A percentile compares a stretch with the other conserved stretches of the same genome.
These are phyloP conservation scores for Vinca minor DNA, from an alignment of 257 asterid species.

Conservation along the genomic window DNA sequence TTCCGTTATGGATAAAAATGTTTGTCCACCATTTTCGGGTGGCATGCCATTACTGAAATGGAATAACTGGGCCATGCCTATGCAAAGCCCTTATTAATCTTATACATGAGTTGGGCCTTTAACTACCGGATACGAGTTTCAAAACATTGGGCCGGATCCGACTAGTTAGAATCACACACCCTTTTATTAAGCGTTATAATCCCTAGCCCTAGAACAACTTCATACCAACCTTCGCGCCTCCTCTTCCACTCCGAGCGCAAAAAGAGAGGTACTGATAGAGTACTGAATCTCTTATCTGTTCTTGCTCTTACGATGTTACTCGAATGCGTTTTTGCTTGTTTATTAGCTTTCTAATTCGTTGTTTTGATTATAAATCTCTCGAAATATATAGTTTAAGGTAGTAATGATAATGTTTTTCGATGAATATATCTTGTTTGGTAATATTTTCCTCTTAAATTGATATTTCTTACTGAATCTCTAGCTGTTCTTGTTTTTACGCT, in stretches of 20 bases:
- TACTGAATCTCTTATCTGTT: not conserved
- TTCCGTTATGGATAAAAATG: too few species aligned
- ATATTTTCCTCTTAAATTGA: too few species aligned
- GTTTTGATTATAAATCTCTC: not conserved
- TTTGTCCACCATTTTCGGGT: too few species aligned
- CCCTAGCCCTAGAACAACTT: not conserved
- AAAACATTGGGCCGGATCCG: not conserved
- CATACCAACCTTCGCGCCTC: not conserved
- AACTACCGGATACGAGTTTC: not conserved
- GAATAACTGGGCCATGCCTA: too few species aligned
- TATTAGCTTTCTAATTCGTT: too few species aligned
- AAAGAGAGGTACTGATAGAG: not conserved
- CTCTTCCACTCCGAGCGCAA: not conserved
- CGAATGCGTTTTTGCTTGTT: not conserved
- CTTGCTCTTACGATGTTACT: not conserved
- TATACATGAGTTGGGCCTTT: not conserved
- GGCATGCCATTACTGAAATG: too few species aligned
- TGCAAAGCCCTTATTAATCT: too few species aligned
- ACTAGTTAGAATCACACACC: not conserved
- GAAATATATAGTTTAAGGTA: not conserved
- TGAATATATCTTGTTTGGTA: too few species aligned
- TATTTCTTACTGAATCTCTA: not conserved
- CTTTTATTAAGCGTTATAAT: not conserved
- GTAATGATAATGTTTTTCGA: too few species aligned
- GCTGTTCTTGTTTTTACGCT: not conserved